phyloP scores from a whole-genome alignment of 2,329 filamentous ascomycete genomes.

The Elsinoe australis region DNA sequence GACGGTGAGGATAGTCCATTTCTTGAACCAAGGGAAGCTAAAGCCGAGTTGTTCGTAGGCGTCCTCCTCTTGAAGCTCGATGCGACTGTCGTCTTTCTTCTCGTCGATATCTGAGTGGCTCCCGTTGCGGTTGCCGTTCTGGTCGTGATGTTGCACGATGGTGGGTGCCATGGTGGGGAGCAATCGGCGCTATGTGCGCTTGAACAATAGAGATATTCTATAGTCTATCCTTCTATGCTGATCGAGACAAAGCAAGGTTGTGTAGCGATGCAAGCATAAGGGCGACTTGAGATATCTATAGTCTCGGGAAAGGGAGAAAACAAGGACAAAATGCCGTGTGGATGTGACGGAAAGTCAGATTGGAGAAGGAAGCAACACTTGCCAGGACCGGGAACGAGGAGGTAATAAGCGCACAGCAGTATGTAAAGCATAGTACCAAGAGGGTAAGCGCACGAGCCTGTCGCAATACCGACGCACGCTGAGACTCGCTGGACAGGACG shows the following conservation, averaged over 20 bases:
- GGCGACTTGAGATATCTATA: constrained; percentile 1
- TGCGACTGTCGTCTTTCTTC: not conserved
- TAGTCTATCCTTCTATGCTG: constrained; percentile 1
- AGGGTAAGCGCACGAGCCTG: constrained; percentile 1
- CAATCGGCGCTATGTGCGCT: too few relatives aligned
- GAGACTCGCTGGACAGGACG: constrained; percentile 1
- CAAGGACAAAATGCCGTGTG: constrained; percentile 1
- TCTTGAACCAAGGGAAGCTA: constrained; percentile 42
- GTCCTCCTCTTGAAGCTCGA: constrained; percentile 34
- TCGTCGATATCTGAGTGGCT: constrained; percentile 7
- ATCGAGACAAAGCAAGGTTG: not conserved
- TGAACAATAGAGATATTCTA: too few relatives aligned
- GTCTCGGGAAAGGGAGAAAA: too few relatives aligned
- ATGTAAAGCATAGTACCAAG: constrained; percentile 1
- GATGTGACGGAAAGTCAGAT: not conserved
- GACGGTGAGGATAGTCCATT: constrained; percentile 45
- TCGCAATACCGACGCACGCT: constrained; percentile 1
- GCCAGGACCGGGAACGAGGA: constrained; percentile 3
- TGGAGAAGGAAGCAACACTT: not conserved
- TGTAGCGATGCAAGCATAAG: constrained; percentile 1
- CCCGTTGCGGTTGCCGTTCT: not conserved
- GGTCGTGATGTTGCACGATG: not conserved
- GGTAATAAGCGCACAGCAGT: constrained; percentile 9
- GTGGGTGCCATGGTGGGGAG: constrained; percentile 1
- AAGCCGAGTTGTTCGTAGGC: constrained; percentile 46